phyloP scores from a whole-genome alignment of 768 basidiomycete species.

The Trametes villosa region DNA sequence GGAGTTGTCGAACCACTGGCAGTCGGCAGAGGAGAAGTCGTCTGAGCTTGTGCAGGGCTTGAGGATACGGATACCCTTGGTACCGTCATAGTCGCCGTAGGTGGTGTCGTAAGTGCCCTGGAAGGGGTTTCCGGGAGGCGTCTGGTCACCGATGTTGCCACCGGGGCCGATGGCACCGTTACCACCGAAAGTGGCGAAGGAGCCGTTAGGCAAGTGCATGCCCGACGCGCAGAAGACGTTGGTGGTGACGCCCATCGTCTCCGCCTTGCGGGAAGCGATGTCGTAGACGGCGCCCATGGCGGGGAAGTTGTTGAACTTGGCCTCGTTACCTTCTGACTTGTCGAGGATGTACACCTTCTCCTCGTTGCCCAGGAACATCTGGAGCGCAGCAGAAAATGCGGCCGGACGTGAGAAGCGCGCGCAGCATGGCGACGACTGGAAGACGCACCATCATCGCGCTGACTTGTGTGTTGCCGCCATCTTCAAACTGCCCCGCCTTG shows the following conservation, averaged over 20 bases:
- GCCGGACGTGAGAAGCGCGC: not conserved
- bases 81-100: slow-evolving; percentile 84
- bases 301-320: slow-evolving; percentile 67
- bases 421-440: slow-evolving; percentile 4
- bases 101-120: slow-evolving; percentile 61
- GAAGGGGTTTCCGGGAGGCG: slow-evolving; percentile 47
- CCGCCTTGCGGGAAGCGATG: slow-evolving; percentile 57
- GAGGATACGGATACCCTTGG: slow-evolving; percentile 78
- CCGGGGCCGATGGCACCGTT: slow-evolving; percentile 74
- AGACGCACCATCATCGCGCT: slow-evolving; percentile 58
- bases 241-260: slow-evolving; percentile 70
- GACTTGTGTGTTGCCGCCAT: slow-evolving; percentile 46
- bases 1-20: slow-evolving; percentile 76
- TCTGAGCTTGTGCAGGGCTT: slow-evolving; percentile 62
- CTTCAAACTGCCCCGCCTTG: slow-evolving; percentile 36
- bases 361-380: slow-evolving; percentile 82
- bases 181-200: slow-evolving; percentile 75
- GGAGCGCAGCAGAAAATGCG: slow-evolving; percentile 1
- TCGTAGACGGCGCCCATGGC: slow-evolving; percentile 82
- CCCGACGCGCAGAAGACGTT: slow-evolving; percentile 86
- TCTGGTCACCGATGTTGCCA: slow-evolving; percentile 54
- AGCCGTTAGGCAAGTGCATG: slow-evolving; percentile 81
- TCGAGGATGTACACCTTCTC: slow-evolving; percentile 91
- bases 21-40: slow-evolving; percentile 50
- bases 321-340: slow-evolving; percentile 81